phyloP scores from a whole-genome alignment of 176 grass and related monocot species.

The Cenchrus fungigraminus region DNA sequence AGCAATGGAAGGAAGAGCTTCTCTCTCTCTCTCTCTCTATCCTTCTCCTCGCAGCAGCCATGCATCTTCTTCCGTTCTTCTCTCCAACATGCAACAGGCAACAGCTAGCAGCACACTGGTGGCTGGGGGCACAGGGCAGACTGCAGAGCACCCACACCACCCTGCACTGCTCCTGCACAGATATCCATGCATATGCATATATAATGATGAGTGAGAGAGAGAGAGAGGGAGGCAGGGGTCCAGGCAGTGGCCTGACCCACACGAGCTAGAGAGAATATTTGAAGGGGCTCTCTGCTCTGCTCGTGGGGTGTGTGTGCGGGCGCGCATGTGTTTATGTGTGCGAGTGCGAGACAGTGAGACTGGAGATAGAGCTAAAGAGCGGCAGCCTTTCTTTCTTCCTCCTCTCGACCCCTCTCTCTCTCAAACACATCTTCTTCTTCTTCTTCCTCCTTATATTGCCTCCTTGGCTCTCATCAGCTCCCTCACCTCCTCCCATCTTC shows the following conservation, averaged over 20 bases:
- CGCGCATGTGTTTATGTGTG: constrained; percentile 44
- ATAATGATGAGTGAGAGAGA: constrained; percentile 64
- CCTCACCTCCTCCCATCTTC: not conserved
- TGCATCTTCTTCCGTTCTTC: constrained; percentile 20
- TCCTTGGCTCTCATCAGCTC: not conserved
- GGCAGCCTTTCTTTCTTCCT: constrained; percentile 26
- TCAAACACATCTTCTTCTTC: not conserved
- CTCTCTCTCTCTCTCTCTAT: not conserved
- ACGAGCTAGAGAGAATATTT: constrained; percentile 59
- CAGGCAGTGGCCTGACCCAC: constrained; percentile 56
- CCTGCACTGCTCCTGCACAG: constrained; percentile 47
- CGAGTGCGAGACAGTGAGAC: constrained; percentile 68
- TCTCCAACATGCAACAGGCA: constrained; percentile 25
- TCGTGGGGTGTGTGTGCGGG: constrained; percentile 36
- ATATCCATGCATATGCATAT: constrained; percentile 63
- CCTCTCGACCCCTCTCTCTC: not conserved
- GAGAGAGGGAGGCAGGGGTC: not conserved
- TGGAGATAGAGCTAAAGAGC: constrained; percentile 60
- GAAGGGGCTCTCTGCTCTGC: constrained; percentile 27
- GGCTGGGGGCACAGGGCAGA: too few relatives aligned
- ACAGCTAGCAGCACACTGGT: constrained; percentile 15
- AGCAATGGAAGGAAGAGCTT: not conserved
- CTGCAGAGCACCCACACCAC: constrained; percentile 17
- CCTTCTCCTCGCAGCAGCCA: not conserved
- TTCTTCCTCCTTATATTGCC: constrained; percentile 19